Evolutionary conservation across 306 rosid genomes (phyloP).

Genomic region (Quercus robur): DNA sequence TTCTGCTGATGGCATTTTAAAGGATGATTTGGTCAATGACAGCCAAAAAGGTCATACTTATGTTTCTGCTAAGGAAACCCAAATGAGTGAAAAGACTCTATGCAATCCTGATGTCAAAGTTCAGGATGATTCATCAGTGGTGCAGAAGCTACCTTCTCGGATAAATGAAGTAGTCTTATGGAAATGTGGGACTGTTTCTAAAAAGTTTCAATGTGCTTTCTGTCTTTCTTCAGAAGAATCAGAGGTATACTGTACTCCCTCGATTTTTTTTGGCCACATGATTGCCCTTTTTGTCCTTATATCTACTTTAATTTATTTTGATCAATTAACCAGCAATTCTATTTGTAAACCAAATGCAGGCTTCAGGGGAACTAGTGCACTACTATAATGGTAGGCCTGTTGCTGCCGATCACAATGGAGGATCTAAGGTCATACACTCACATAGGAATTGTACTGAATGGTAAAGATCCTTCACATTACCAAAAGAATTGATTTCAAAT

Average conservation of each 20-base stretch:
- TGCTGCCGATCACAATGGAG: conserved; percentile 45
- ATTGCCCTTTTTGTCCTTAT: neutral
- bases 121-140: conserved; percentile 28
- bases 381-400: conserved; percentile 62
- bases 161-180: conserved; percentile 26
- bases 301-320: neutral
- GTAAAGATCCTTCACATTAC: conserved; percentile 34
- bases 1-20: conserved; percentile 27
- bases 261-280: neutral
- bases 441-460: conserved; percentile 90
- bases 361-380: conserved; percentile 67
- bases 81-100: conserved; percentile 17
- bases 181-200: conserved; percentile 43
- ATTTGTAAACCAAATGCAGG: conserved; percentile 41
- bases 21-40: neutral
- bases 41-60: conserved; percentile 5
- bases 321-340: neutral
- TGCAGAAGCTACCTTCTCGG: conserved; percentile 28
- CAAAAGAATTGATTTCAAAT: neutral
- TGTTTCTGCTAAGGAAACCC: conserved; percentile 18
- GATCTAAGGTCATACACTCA: conserved; percentile 67
- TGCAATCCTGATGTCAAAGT: conserved; percentile 10
- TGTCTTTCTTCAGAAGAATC: conserved; percentile 80
- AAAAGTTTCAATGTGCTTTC: conserved; percentile 57
- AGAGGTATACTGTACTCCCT: conserved; percentile 48